Evolutionary conservation across 129 eudicot genomes (phyloP).

Genomic region (Logfia minima): DNA sequence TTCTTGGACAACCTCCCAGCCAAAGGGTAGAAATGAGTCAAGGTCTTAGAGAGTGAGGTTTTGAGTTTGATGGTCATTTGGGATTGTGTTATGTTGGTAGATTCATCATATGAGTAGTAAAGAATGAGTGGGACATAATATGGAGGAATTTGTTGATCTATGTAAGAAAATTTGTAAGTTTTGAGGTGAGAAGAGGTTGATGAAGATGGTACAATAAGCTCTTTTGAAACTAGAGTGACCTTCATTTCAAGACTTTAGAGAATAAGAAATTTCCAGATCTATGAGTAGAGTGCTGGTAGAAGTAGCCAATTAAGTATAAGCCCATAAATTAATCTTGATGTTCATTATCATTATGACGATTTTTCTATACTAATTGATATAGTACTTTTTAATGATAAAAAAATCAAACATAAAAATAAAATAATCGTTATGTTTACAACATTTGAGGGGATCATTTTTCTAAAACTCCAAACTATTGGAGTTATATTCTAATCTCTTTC

Average conservation of each 20-base stretch:
- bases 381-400: no score
- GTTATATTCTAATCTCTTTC: no score
- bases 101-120: constrained; percentile 30
- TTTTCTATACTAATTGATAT: no score
- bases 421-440: no score
- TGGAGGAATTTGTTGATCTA: constrained; percentile 35
- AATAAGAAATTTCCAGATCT: neutral
- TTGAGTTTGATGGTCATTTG: constrained; percentile 33
- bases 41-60: constrained; percentile 40
- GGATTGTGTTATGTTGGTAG: constrained; percentile 31
- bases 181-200: constrained; percentile 38
- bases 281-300: no score
- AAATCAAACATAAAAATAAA: no score
- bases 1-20: constrained; percentile 41
- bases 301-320: no score
- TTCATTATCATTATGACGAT: no score
- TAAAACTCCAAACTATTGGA: no score
- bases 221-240: constrained; percentile 33
- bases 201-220: constrained; percentile 43
- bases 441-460: no score
- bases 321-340: no score
- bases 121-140: constrained; percentile 35
- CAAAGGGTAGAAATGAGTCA: constrained; percentile 45
- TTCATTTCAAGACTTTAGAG: constrained; percentile 29
- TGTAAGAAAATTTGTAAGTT: constrained; percentile 35